These are phyloP conservation scores for Podospora bellae-mahoneyi DNA, from an alignment of 495 filamentous ascomycete genomes.

Conservation along the genomic window DNA sequence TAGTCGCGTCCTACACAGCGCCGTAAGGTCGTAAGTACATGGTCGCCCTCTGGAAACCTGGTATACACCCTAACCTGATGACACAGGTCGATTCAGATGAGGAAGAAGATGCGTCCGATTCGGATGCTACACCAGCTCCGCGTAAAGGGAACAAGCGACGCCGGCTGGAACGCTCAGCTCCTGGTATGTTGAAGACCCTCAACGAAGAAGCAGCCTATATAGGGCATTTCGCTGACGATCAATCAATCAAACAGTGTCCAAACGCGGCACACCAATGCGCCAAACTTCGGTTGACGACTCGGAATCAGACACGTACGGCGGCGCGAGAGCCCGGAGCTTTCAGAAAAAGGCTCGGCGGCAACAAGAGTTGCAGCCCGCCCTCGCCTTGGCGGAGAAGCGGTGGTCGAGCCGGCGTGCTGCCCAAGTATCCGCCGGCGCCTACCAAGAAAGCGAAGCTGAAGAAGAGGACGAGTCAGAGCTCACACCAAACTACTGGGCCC, in stretches of 20 bases:
- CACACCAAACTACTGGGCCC: slow-evolving; percentile 61
- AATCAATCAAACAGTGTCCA: slow-evolving; percentile 52
- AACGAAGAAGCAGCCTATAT: background rate
- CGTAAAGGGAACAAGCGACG: slow-evolving; percentile 48
- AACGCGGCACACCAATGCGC: slow-evolving; percentile 58
- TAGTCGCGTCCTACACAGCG: slow-evolving; percentile 53
- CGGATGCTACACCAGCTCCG: slow-evolving; percentile 55
- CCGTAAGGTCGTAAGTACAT: slow-evolving; percentile 46
- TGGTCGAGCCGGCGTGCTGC: slow-evolving; percentile 88
- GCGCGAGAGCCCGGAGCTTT: slow-evolving; percentile 59
- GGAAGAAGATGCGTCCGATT: slow-evolving; percentile 69
- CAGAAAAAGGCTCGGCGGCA: slow-evolving; percentile 71
- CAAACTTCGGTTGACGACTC: slow-evolving; percentile 60
- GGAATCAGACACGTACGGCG: slow-evolving; percentile 71
- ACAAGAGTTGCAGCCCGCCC: slow-evolving; percentile 54
- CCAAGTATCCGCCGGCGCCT: slow-evolving; percentile 80
- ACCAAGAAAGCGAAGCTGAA: slow-evolving; percentile 77
- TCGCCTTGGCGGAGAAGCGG: slow-evolving; percentile 68
- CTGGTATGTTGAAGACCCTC: slow-evolving; percentile 36
- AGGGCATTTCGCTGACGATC: background rate
- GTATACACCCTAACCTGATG: slow-evolving; percentile 24
- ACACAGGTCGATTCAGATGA: slow-evolving; percentile 67
- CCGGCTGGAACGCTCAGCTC: slow-evolving; percentile 48
- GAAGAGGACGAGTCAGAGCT: slow-evolving; percentile 62
- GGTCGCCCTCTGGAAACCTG: background rate